These are phyloP conservation scores for Dryadomyces quercivorus DNA, from an alignment of 2,329 filamentous ascomycete species.

Conservation along the genomic window DNA sequence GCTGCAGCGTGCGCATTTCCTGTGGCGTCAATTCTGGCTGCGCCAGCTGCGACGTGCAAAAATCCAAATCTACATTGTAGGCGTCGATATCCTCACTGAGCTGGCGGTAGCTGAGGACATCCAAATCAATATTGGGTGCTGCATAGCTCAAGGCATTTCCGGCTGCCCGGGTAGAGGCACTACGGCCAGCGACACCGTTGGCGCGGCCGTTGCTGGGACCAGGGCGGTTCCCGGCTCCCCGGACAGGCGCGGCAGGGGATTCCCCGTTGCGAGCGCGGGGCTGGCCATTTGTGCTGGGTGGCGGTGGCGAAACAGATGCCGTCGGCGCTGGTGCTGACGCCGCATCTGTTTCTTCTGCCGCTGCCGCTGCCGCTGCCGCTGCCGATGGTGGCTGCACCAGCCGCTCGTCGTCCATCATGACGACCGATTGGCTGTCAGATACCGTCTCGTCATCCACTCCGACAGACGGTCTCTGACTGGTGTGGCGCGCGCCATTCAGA, in stretches of 20 bases:
- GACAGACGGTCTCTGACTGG: not conserved
- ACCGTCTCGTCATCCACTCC: not conserved
- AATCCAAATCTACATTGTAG: slow-evolving; percentile 30
- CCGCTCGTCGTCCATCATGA: not conserved
- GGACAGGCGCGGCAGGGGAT: not conserved
- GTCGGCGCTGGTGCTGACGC: not conserved
- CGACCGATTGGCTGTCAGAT: not conserved
- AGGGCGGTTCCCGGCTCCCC: not conserved
- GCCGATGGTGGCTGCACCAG: not conserved
- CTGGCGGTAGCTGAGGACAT: slow-evolving; percentile 22
- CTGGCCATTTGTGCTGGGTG: not conserved
- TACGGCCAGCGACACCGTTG: not conserved
- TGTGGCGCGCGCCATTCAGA: not conserved
- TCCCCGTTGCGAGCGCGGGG: not conserved
- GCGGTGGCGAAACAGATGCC: not conserved
- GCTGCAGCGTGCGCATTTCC: slow-evolving; percentile 27
- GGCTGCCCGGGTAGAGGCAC: not conserved
- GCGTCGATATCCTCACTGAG: slow-evolving; percentile 29
- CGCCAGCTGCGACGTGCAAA: slow-evolving; percentile 24
- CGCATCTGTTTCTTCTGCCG: not conserved
- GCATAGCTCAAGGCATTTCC: slow-evolving; percentile 5
- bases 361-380: not conserved
- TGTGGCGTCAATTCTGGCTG: slow-evolving; percentile 24
- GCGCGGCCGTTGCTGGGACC: not conserved
- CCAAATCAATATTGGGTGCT: slow-evolving; percentile 12